Evolutionary conservation across 768 basidiomycete species (phyloP).

Genomic region (Mycena alexandri): DNA sequence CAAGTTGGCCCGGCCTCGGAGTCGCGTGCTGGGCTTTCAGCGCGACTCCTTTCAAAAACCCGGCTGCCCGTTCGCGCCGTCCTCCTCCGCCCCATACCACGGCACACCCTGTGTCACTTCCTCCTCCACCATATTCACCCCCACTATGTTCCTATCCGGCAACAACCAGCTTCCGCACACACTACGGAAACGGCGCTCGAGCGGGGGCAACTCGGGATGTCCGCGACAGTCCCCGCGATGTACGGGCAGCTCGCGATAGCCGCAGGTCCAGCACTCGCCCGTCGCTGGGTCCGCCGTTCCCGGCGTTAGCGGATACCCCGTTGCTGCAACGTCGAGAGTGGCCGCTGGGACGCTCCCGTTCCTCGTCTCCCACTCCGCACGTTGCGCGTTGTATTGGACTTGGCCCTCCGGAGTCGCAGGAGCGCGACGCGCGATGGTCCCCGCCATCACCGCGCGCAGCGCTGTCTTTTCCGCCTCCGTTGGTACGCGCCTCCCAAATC

Average conservation of each 20-base stretch:
- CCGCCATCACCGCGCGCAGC: background rate
- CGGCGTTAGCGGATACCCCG: constrained; percentile 21
- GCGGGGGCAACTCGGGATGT: background rate
- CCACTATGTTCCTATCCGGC: background rate
- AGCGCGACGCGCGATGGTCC: background rate
- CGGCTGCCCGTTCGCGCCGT: background rate
- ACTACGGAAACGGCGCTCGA: constrained; percentile 3
- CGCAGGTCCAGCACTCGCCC: constrained; percentile 29
- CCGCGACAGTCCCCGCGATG: background rate
- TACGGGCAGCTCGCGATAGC: background rate
- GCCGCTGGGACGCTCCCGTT: background rate
- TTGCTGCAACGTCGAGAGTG: background rate
- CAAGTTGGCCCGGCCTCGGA: constrained; percentile 7
- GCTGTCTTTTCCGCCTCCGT: background rate
- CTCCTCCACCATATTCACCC: background rate
- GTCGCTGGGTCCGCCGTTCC: background rate
- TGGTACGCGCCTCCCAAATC: too few species aligned
- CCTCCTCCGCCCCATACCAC: background rate
- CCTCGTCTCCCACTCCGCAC: background rate
- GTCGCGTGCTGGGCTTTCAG: background rate
- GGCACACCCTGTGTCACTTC: background rate
- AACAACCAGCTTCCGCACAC: constrained; percentile 1
- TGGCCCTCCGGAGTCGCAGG: background rate
- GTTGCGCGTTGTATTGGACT: background rate
- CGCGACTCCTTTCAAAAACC: constrained; percentile 10